Conservation (phyloP, 202 grass and related monocot species). For the Schoenoplectus tabernaemontani region DNA sequence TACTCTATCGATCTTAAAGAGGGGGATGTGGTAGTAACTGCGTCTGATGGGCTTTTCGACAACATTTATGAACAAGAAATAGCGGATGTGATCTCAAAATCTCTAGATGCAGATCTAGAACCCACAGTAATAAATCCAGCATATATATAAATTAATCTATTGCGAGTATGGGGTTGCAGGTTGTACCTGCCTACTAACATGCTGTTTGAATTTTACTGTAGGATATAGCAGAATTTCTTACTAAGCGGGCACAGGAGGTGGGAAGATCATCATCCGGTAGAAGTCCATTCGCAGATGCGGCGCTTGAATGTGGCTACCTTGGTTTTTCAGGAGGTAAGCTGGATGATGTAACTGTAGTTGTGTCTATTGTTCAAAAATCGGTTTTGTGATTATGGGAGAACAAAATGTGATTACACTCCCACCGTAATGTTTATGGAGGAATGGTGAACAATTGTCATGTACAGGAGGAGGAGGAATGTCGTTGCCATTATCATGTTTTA, state of each 20-base stretch:
- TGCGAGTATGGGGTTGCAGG: no score
- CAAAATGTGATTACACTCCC: not conserved
- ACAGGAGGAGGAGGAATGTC: no score
- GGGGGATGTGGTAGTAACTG: slow-evolving; percentile 74
- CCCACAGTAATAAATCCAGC: slow-evolving; percentile 33
- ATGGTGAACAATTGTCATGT: not conserved
- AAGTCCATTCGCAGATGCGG: slow-evolving; percentile 86
- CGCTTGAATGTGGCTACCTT: slow-evolving; percentile 53
- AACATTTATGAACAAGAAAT: slow-evolving; percentile 79
- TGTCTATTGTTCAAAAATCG: slow-evolving; percentile 70
- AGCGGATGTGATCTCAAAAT: slow-evolving; percentile 56
- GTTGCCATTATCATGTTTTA: not conserved
- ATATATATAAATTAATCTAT: no score
- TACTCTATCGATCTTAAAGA: slow-evolving; percentile 58
- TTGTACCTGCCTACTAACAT: no score
- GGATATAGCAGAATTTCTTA: slow-evolving; percentile 60
- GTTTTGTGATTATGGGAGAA: slow-evolving; percentile 3
- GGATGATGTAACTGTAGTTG: slow-evolving; percentile 82
- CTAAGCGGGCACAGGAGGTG: slow-evolving; percentile 53
- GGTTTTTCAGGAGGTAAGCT: slow-evolving; percentile 82
- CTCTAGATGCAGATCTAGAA: slow-evolving; percentile 38
- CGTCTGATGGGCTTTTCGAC: slow-evolving; percentile 85
- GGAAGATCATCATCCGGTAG: slow-evolving; percentile 42
- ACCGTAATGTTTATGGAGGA: not conserved
- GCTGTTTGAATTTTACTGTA: slow-evolving; percentile 19